Conservation (phyloP, 768 basidiomycete species). For the Agaricus blazei region DNA sequence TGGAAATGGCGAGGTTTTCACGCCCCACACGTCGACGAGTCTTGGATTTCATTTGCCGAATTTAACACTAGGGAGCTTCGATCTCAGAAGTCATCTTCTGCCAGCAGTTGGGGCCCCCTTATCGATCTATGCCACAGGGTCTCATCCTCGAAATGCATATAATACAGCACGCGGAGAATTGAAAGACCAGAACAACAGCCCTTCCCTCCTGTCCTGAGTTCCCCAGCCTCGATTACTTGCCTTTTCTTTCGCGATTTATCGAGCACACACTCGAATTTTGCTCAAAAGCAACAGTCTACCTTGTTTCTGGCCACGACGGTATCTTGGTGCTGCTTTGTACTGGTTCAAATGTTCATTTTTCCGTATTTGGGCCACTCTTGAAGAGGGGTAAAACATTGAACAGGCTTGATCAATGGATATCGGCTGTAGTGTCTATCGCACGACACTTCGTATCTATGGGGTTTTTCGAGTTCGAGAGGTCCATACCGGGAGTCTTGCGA, state of each 20-base stretch:
- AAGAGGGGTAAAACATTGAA: background rate
- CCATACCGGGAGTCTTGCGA: conserved; percentile 9
- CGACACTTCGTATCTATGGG: conserved; percentile 1
- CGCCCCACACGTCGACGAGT: conserved; percentile 1
- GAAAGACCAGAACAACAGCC: too few relatives aligned
- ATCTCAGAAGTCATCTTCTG: background rate
- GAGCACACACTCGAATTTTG: background rate
- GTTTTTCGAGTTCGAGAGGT: conserved; percentile 5
- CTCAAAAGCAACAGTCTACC: too few relatives aligned
- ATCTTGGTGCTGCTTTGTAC: too few relatives aligned
- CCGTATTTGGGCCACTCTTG: background rate
- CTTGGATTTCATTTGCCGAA: background rate
- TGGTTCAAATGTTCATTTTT: background rate
- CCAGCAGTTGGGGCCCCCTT: background rate
- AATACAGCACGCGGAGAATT: background rate
- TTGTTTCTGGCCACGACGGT: too few relatives aligned
- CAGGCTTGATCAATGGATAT: conserved; percentile 4
- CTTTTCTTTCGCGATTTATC: background rate
- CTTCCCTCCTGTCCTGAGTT: background rate
- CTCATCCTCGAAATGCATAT: background rate
- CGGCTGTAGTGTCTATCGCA: conserved; percentile 8
- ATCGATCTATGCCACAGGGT: background rate
- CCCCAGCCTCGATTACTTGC: background rate
- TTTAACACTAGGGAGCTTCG: conserved; percentile 2
- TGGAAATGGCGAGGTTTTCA: background rate